A percentile compares a stretch with the other conserved stretches of the same genome.
Conservation (phyloP, 1,284 basidiomycete genomes). For the Takashimella tepidaria region DNA sequence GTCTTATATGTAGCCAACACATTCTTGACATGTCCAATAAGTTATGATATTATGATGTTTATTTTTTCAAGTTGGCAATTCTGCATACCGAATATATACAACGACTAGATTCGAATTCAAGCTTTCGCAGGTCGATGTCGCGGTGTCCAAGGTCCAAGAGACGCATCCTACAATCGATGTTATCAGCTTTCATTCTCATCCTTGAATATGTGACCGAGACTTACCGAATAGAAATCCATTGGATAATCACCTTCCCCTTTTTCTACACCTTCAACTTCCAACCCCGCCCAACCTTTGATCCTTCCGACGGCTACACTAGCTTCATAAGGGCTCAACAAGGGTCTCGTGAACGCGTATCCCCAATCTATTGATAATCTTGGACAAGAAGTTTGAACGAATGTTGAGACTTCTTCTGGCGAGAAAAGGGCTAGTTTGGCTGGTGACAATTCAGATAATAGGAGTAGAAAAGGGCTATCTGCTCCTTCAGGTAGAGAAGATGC, state of each 20-base stretch:
- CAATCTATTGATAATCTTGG: constrained; percentile 69
- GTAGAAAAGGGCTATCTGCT: constrained; percentile 57
- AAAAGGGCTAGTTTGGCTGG: constrained; percentile 89
- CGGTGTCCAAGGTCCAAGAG: constrained; percentile 48
- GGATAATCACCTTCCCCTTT: constrained; percentile 59
- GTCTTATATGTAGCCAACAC: too few species aligned
- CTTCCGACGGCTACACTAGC: constrained; percentile 79
- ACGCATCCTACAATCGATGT: constrained; percentile 20
- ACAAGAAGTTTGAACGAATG: constrained; percentile 23
- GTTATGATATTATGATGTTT: too few species aligned
- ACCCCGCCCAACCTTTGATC: constrained; percentile 50
- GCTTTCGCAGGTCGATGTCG: constrained; percentile 24
- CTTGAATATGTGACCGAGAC: constrained; percentile 50
- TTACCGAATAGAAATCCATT: constrained; percentile 94
- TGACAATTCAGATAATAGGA: constrained; percentile 87
- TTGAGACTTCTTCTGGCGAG: constrained; percentile 17
- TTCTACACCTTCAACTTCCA: constrained; percentile 32
- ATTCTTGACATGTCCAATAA: too few species aligned
- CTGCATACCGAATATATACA: too few species aligned
- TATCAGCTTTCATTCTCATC: background rate
- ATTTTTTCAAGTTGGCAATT: too few species aligned
- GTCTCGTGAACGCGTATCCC: constrained; percentile 90
- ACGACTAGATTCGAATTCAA: too few species aligned
- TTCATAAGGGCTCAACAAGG: constrained; percentile 91
- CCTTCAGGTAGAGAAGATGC: constrained; percentile 58